Evolutionary conservation across 805 yeast genomes (phyloP).

Genomic region (Pichia nakasei): DNA sequence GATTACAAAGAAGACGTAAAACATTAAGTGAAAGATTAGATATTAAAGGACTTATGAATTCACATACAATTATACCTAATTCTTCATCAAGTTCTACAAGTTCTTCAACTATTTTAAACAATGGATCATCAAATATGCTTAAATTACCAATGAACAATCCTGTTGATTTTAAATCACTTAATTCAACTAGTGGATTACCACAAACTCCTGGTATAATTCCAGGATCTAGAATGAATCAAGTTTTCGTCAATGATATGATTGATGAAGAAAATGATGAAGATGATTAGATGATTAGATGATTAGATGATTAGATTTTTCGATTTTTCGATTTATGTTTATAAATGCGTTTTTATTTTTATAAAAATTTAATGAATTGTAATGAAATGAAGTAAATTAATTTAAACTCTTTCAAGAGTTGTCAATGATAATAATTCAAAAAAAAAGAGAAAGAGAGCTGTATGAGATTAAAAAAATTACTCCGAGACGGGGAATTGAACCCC

Average conservation of each 20-base stretch:
- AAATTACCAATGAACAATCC: not conserved
- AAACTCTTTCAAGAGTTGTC: too few relatives aligned
- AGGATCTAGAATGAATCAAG: slow-evolving; percentile 8
- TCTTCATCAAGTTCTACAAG: not conserved
- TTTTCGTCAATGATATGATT: slow-evolving; percentile 6
- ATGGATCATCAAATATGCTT: not conserved
- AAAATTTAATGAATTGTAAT: not conserved
- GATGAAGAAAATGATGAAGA: not conserved
- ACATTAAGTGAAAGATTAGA: slow-evolving; percentile 11
- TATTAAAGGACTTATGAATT: slow-evolving; percentile 1
- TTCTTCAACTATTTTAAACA: not conserved
- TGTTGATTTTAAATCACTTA: not conserved
- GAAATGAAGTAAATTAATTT: too few relatives aligned
- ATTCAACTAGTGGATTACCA: slow-evolving; percentile 3
- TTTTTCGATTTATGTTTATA: too few relatives aligned
- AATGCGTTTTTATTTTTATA: too few relatives aligned
- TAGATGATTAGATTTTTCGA: too few relatives aligned
- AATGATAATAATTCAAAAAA: too few relatives aligned
- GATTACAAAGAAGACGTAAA: slow-evolving; percentile 8
- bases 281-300: too few relatives aligned
- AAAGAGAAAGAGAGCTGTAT: too few relatives aligned
- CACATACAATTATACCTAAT: not conserved
- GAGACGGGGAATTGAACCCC: slow-evolving; percentile 37
- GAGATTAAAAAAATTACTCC: slow-evolving; percentile 17
- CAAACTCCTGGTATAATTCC: slow-evolving; percentile 15